Evolutionary conservation across 192 early-diverging fungal species (phyloP).

Genomic region (Rhizoclosmatium globosum): DNA sequence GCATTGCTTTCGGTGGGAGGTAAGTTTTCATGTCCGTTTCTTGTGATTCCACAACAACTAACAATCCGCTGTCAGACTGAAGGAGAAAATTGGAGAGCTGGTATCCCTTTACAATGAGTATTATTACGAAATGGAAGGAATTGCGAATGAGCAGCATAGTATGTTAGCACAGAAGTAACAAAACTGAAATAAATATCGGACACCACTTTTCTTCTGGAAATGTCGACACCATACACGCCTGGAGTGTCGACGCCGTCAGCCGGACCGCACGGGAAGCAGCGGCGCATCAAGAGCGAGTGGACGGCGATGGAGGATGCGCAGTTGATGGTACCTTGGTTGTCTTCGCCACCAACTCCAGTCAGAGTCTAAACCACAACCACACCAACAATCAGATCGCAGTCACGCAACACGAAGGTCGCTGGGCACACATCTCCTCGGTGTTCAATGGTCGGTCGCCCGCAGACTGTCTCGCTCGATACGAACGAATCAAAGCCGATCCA

Average conservation of each 20-base stretch:
- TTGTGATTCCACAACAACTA: not conserved
- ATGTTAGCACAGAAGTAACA: not conserved
- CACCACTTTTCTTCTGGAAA: not conserved
- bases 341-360: too few relatives aligned
- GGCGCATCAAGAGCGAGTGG: too few relatives aligned
- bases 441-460: too few relatives aligned
- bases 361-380: too few relatives aligned
- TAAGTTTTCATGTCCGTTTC: not conserved
- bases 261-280: not conserved
- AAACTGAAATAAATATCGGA: slow-evolving; percentile 2
- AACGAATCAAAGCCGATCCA: too few relatives aligned
- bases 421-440: too few relatives aligned
- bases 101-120: slow-evolving; percentile 26
- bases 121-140: slow-evolving; percentile 15
- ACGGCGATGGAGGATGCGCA: too few relatives aligned
- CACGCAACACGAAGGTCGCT: too few relatives aligned
- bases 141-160: slow-evolving; percentile 5
- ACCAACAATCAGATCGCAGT: too few relatives aligned
- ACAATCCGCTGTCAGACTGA: not conserved
- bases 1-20: slow-evolving; percentile 4
- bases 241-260: not conserved
- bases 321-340: too few relatives aligned
- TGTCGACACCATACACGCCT: not conserved
- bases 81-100: slow-evolving; percentile 19
- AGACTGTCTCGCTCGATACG: too few relatives aligned